These are phyloP conservation scores for Kwoniella sp. DNA, from an alignment of 768 basidiomycete genomes.

Conservation along the genomic window DNA sequence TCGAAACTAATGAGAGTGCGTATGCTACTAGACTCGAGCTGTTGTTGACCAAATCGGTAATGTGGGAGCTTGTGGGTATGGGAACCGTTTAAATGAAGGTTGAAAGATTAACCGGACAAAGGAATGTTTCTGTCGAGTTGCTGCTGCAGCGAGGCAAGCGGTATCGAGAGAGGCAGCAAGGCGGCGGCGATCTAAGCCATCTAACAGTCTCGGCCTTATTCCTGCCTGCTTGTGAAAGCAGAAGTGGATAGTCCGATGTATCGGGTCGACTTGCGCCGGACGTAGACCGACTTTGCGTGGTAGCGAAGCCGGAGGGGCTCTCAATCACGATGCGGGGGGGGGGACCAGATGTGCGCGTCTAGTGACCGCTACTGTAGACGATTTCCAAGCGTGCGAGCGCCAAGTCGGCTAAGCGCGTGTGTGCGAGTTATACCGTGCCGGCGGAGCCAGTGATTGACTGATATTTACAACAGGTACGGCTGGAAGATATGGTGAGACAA, in stretches of 20 bases:
- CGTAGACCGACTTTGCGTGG: background rate
- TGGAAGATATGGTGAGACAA: background rate
- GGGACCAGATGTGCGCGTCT: background rate
- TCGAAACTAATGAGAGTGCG: no score
- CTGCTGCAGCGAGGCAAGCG: no score
- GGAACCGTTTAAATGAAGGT: no score
- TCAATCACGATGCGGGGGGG: background rate
- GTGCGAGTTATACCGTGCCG: background rate
- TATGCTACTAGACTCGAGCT: no score
- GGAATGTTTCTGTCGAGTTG: no score
- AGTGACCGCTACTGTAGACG: background rate
- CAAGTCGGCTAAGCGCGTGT: no score
- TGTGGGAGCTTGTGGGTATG: no score
- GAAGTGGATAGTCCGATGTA: background rate
- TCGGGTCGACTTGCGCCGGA: background rate
- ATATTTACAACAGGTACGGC: no score
- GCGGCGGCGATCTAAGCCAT: background rate
- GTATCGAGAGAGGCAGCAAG: background rate
- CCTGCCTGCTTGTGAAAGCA: background rate
- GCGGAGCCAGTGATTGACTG: no score
- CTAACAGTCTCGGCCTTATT: background rate
- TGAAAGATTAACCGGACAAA: no score
- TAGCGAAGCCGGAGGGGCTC: background rate
- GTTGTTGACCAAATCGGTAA: no score
- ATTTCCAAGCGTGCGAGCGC: no score